Base-by-base conservation (phyloP, 495 filamentous ascomycete genomes). In the Penicillium coffeae region DNA sequence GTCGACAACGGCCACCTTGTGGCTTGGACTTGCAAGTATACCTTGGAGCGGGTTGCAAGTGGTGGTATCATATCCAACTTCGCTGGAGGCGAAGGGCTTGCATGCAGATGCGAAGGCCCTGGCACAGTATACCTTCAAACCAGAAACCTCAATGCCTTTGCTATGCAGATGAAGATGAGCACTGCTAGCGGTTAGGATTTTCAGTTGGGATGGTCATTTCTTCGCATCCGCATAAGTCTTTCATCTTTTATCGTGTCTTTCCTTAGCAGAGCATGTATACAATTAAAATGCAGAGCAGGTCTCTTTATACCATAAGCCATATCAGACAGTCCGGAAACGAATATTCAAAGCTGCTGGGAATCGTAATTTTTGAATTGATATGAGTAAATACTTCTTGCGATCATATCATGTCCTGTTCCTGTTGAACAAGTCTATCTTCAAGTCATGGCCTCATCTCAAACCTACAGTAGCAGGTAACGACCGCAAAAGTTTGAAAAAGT, bases 1-100 rank as follows among this genome's bases (percentile, higher is more conserved):
- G 83, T 98, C 42, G 91, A 98, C 58, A 98, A 98, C 58, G 92
- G 91, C 8, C 90, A 98, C 53, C 73, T 98, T 5, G 91, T 98
- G 1, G 94, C 93, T 3, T 98, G 93, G 93, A 96, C 96, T 59
- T 92, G 88, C 65, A 87, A 94, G 52, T 98, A 97, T 59, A 59
- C 57, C 7, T 81, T 97, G 38, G 89, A 95, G 68, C 85, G 94
- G 8, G 87, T 90, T 9, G 82, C 93, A 0, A 90, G 85, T 15
- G 93, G 93, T 10, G 94, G 93, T 19, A 81, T 98, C 37, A 84
- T 97, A 5, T 90, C 87, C 19, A 80, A 81, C 19, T 67, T 94
- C 16, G 81, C 82, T 25, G 83, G 87, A 2, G 85, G 80, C 2
- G 93, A 98, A 70, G 93, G 93, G 2, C 66, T 96, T 37, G 90